These are phyloP conservation scores for Solanum sejunctum DNA, from an alignment of 257 asterid genomes.

Conservation along the genomic window DNA sequence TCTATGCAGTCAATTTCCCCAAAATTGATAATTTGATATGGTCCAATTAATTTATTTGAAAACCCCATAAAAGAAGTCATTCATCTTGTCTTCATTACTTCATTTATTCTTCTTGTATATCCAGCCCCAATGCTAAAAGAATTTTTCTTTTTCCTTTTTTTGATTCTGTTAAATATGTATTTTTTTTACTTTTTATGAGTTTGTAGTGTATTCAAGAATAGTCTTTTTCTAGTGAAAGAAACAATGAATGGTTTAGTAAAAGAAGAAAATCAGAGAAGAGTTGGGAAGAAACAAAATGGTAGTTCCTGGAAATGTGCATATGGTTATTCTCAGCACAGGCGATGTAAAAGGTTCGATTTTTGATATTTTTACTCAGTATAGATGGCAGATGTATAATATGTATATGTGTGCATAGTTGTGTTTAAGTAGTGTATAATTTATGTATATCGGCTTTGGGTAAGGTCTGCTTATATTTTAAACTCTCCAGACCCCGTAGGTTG, in stretches of 20 bases:
- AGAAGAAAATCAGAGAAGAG: conserved; percentile 22
- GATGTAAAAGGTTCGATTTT: conserved; percentile 31
- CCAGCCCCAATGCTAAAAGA: background rate
- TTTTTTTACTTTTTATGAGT: background rate
- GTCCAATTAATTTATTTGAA: background rate
- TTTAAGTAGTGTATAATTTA: background rate
- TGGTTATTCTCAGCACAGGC: conserved; percentile 32
- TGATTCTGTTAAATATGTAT: background rate
- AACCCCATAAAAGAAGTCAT: background rate
- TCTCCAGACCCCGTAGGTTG: no score
- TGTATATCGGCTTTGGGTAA: background rate
- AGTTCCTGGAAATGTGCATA: conserved; percentile 8
- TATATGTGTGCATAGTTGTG: background rate
- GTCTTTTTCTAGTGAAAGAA: conserved; percentile 4
- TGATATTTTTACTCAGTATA: background rate
- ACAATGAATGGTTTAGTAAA: conserved; percentile 18
- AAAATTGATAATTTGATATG: background rate
- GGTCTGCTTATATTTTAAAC: no score
- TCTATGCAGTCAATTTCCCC: background rate
- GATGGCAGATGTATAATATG: background rate
- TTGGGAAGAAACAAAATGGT: conserved; percentile 13
- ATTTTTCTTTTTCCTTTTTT: background rate
- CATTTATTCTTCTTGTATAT: background rate
- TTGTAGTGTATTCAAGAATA: background rate
- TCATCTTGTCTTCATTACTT: background rate